A percentile compares a stretch with the other conserved stretches of the same genome.
Conservation (phyloP, 345 rosid genomes). For the Citrus trifoliata region DNA sequence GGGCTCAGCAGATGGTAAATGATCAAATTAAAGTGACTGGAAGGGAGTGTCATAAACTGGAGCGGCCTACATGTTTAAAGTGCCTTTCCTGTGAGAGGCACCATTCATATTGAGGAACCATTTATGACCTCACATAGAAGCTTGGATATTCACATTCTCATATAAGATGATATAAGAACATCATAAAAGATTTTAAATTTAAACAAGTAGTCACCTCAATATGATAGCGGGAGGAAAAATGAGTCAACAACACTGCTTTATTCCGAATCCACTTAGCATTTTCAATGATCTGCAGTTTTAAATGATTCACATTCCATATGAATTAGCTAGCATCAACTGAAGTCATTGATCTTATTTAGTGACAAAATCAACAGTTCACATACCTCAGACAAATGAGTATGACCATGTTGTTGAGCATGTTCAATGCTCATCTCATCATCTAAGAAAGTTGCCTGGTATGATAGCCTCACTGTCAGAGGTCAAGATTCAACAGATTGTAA, state of each 20-base stretch:
- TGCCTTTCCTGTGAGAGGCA: neutral
- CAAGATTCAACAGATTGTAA: slow-evolving; percentile 6
- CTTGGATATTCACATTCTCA: neutral
- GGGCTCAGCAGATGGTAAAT: neutral
- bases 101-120: neutral
- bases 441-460: slow-evolving; percentile 83
- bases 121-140: neutral
- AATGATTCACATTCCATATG: slow-evolving; percentile 1
- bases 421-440: slow-evolving; percentile 67
- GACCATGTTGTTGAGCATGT: slow-evolving; percentile 81
- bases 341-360: neutral
- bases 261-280: slow-evolving; percentile 88
- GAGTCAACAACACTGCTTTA: slow-evolving; percentile 72
- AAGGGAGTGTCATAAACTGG: neutral
- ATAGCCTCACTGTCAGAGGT: neutral
- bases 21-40: neutral
- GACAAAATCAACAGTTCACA: slow-evolving; percentile 7
- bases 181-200: slow-evolving; percentile 4
- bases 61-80: neutral
- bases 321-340: neutral
- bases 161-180: neutral
- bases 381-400: slow-evolving; percentile 86
- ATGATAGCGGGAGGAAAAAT: slow-evolving; percentile 86
- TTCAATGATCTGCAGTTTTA: slow-evolving; percentile 63
- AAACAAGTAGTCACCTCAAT: slow-evolving; percentile 57